A percentile compares a stretch with the other conserved stretches of the same genome.
Conservation (phyloP, 495 filamentous ascomycete species). For the Aspergillus hancockii region DNA sequence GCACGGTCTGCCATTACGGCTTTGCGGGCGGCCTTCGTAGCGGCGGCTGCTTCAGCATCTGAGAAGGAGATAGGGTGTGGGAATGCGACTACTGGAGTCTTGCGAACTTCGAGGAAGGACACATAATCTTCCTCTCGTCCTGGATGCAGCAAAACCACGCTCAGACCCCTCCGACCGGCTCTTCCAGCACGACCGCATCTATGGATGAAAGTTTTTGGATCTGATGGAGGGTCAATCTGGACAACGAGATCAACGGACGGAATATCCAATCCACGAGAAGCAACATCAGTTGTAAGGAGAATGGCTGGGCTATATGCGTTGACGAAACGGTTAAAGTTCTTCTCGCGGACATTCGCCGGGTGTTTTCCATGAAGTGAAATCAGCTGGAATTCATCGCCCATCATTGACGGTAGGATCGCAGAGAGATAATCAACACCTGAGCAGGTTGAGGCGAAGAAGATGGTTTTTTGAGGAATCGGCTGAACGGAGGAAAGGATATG, state of each 20-base stretch:
- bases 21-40: slow-evolving; percentile 58
- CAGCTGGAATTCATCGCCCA: slow-evolving; percentile 59
- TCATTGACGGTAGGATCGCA: slow-evolving; percentile 67
- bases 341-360: slow-evolving; percentile 71
- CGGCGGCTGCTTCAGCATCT: slow-evolving; percentile 54
- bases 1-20: slow-evolving; percentile 71
- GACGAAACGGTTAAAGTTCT: slow-evolving; percentile 79
- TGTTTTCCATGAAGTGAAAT: slow-evolving; percentile 91
- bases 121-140: slow-evolving; percentile 88
- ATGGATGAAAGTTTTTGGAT: slow-evolving; percentile 94
- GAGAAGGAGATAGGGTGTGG: slow-evolving; percentile 51
- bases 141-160: slow-evolving; percentile 79
- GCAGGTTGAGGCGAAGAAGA: slow-evolving; percentile 92
- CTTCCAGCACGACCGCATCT: slow-evolving; percentile 90
- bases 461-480: slow-evolving; percentile 76
- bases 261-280: slow-evolving; percentile 88
- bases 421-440: slow-evolving; percentile 93
- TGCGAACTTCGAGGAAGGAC: slow-evolving; percentile 80
- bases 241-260: slow-evolving; percentile 93
- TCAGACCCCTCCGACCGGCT: slow-evolving; percentile 82
- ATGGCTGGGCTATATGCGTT: slow-evolving; percentile 66
- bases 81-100: slow-evolving; percentile 77
- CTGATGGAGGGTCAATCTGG: slow-evolving; percentile 87
- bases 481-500: slow-evolving; percentile 68
- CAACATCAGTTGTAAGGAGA: slow-evolving; percentile 84